These are phyloP conservation scores for Hibiscus mutabilis DNA, from an alignment of 345 rosid species.

Conservation along the genomic window DNA sequence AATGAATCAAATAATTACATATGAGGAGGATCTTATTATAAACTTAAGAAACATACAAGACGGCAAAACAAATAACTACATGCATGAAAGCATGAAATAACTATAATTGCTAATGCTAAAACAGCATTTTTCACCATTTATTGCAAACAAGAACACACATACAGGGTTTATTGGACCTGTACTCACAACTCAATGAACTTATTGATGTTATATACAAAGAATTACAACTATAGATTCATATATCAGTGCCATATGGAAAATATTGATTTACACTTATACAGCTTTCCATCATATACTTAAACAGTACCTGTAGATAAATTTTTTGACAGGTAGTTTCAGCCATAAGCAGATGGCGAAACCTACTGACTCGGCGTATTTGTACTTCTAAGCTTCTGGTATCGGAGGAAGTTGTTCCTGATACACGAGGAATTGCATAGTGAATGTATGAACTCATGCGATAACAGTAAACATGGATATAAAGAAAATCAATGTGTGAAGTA, in stretches of 20 bases:
- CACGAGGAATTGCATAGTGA: not conserved
- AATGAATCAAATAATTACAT: no score
- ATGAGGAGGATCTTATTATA: no score
- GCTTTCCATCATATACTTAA: not conserved
- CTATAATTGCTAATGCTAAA: no score
- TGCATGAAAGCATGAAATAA: no score
- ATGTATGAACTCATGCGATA: slow-evolving; percentile 2
- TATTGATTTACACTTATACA: not conserved
- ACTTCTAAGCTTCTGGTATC: slow-evolving; percentile 32
- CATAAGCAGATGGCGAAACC: slow-evolving; percentile 1
- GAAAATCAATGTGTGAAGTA: not conserved
- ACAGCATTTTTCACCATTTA: no score
- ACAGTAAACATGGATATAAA: not conserved
- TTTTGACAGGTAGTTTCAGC: not conserved
- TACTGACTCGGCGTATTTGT: not conserved
- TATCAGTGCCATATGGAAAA: not conserved
- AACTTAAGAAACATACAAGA: no score
- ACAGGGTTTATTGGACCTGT: no score
- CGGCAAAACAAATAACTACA: no score
- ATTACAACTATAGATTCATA: not conserved
- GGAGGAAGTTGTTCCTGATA: slow-evolving; percentile 35
- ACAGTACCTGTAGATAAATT: not conserved
- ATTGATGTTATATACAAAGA: not conserved
- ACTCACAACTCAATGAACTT: no score
- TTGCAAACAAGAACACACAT: no score